Evolutionary conservation across 768 basidiomycete species (phyloP).

Genomic region (Podaxis carcinomalis): DNA sequence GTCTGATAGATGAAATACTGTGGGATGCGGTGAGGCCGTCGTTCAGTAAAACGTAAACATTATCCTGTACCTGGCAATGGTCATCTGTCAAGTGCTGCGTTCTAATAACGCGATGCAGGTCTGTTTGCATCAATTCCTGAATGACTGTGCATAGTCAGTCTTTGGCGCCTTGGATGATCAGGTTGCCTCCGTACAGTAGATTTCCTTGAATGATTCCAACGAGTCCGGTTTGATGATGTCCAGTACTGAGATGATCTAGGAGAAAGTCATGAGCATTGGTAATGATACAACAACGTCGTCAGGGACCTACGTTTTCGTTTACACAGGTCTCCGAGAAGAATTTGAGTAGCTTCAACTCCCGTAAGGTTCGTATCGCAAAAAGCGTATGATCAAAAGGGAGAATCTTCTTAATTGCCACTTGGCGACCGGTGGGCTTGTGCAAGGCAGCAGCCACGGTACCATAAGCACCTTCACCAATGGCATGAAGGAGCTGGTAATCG

Average conservation of each 20-base stretch:
- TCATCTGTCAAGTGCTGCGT: conserved; percentile 90
- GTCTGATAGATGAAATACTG: conserved; percentile 84
- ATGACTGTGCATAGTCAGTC: conserved; percentile 43
- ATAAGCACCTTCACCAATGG: conserved; percentile 84
- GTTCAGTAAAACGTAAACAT: conserved; percentile 34
- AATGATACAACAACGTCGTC: neutral
- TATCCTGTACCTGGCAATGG: conserved; percentile 63
- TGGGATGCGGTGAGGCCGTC: conserved; percentile 25
- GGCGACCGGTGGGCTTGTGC: conserved; percentile 74
- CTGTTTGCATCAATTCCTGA: conserved; percentile 88
- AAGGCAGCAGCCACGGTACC: conserved; percentile 88
- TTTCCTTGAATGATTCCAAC: conserved; percentile 78
- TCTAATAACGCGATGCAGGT: conserved; percentile 86
- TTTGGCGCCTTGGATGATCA: neutral
- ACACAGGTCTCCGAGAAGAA: conserved; percentile 78
- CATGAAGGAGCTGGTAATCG: conserved; percentile 69
- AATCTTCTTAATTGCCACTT: conserved; percentile 96
- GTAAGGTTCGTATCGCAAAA: conserved; percentile 84
- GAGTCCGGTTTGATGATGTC: conserved; percentile 84
- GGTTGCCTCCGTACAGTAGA: conserved; percentile 55
- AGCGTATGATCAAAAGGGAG: conserved; percentile 92
- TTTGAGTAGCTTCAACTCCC: conserved; percentile 87
- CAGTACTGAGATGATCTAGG: conserved; percentile 85
- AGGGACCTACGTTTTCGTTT: conserved; percentile 66
- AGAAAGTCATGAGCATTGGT: conserved; percentile 5